Conservation (phyloP, 176 grass and related monocot genomes). For the Canna indica region DNA sequence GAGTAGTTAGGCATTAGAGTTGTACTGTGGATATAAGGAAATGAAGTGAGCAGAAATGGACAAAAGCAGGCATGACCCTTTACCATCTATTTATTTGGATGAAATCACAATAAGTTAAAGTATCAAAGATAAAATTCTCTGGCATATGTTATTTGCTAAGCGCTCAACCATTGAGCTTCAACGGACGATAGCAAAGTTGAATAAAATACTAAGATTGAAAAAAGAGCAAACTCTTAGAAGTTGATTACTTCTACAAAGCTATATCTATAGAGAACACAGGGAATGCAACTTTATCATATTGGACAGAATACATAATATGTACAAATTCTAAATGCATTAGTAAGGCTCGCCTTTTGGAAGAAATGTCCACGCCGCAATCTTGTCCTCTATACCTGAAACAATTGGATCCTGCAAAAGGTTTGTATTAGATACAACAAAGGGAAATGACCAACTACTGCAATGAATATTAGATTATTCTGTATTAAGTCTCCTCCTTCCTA, state of each 20-base stretch:
- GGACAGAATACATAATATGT: neutral
- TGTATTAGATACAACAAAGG: constrained; percentile 15
- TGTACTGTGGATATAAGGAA: neutral
- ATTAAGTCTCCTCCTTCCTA: neutral
- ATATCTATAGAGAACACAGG: neutral
- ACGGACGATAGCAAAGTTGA: neutral
- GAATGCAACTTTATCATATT: constrained; percentile 1
- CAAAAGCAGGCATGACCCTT: neutral
- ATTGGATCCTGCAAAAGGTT: constrained; percentile 62
- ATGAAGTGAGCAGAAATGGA: neutral
- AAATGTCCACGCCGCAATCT: constrained; percentile 97
- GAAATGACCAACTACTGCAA: constrained; percentile 1
- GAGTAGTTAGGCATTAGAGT: neutral
- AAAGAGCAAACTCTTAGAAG: no score
- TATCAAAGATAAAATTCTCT: neutral
- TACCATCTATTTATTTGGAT: neutral
- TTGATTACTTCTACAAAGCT: neutral
- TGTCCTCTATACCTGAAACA: constrained; percentile 79
- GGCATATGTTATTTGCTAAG: neutral
- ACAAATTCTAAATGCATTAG: constrained; percentile 9
- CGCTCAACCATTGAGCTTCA: no score
- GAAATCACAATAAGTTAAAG: neutral
- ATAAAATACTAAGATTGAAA: neutral
- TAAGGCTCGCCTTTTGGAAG: constrained; percentile 78
- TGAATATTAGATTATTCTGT: neutral